Percentiles rank a stretch among this genome's conserved stretches.
Evolutionary conservation across 345 rosid species (phyloP).

Genomic region (Citrus medica): DNA sequence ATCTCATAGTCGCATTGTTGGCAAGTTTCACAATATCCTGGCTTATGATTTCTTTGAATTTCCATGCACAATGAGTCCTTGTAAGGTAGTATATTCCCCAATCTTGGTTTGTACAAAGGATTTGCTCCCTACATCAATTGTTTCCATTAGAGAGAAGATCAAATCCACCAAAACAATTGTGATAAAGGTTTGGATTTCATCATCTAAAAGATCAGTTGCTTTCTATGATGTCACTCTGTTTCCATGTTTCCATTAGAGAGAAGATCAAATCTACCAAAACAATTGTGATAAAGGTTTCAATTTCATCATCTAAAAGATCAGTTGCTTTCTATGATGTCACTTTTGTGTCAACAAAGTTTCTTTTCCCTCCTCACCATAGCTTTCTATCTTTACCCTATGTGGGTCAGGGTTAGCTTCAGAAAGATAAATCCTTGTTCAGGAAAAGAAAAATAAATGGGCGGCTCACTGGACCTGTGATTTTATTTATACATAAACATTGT

Average conservation of each 20-base stretch:
- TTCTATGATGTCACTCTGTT: not conserved
- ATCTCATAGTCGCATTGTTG: slow-evolving; percentile 95
- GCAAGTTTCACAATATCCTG: slow-evolving; percentile 47
- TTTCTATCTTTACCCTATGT: not conserved
- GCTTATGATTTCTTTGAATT: slow-evolving; percentile 53
- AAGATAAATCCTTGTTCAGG: not conserved
- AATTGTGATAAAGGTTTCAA: not conserved
- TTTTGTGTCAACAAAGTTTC: not conserved
- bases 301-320: not conserved
- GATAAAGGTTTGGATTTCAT: not conserved
- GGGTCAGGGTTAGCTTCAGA: not conserved
- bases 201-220: not conserved
- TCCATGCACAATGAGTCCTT: slow-evolving; percentile 59
- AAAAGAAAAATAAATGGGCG: not conserved
- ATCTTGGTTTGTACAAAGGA: slow-evolving; percentile 70
- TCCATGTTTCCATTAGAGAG: slow-evolving; percentile 12
- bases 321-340: not conserved
- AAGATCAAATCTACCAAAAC: not conserved
- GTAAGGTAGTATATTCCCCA: slow-evolving; percentile 47
- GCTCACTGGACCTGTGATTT: not conserved
- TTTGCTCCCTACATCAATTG: slow-evolving; percentile 74
- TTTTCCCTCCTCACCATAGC: not conserved
- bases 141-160: slow-evolving; percentile 10
- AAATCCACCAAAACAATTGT: not conserved
- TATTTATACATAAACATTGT: not conserved